These are phyloP conservation scores for Bullera alba DNA, from an alignment of 768 basidiomycete genomes.

Conservation along the genomic window DNA sequence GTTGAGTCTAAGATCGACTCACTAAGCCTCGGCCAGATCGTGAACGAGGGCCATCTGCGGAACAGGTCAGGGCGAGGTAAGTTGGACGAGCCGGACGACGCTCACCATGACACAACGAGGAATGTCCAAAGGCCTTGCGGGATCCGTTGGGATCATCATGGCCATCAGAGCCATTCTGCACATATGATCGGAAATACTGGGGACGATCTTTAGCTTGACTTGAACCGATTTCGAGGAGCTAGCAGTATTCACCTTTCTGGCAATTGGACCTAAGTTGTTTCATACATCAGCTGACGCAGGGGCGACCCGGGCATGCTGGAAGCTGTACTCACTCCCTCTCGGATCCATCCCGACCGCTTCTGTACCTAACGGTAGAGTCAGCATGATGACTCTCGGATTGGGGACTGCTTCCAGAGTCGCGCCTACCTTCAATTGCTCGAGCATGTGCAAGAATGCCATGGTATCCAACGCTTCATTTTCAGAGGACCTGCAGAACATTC, in stretches of 20 bases:
- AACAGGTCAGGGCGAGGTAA: neutral
- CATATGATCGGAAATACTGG: conserved; percentile 93
- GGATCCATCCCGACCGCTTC: conserved; percentile 90
- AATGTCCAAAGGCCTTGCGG: conserved; percentile 57
- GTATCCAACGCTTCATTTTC: conserved; percentile 59
- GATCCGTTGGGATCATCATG: conserved; percentile 71
- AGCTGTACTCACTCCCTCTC: conserved; percentile 58
- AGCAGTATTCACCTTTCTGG: conserved; percentile 4
- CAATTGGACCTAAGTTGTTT: conserved; percentile 8
- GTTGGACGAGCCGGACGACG: neutral
- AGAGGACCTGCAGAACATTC: conserved; percentile 31
- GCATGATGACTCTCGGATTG: neutral
- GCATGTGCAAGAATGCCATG: conserved; percentile 81
- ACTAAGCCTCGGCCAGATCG: conserved; percentile 92
- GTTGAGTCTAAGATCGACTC: conserved; percentile 1
- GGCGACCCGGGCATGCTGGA: neutral
- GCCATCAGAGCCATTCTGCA: conserved; percentile 83
- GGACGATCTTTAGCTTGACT: neutral
- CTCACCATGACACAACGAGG: conserved; percentile 41
- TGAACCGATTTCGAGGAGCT: neutral
- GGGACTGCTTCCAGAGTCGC: neutral
- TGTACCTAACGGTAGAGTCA: conserved; percentile 60
- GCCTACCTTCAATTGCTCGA: conserved; percentile 80
- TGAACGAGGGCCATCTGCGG: conserved; percentile 80
- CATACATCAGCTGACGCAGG: neutral